Conservation (phyloP, 306 rosid genomes). For the Inga leiocalycina region DNA sequence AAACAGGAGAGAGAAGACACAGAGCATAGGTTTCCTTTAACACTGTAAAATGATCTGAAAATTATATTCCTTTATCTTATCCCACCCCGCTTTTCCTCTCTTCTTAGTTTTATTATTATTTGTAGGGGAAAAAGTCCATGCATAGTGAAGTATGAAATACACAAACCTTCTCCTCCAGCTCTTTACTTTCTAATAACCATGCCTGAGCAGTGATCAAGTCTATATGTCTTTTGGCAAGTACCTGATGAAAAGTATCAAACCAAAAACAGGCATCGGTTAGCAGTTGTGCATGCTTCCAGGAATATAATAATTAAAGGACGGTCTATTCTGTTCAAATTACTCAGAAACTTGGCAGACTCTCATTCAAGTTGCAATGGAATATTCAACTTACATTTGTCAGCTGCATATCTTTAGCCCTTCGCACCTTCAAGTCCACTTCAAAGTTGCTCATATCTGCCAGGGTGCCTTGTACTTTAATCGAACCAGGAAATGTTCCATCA, state of each 20-base stretch:
- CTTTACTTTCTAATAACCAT: slow-evolving; percentile 75
- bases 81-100: not conserved
- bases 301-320: slow-evolving; percentile 17
- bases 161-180: slow-evolving; percentile 84
- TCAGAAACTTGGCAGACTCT: not conserved
- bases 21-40: not conserved
- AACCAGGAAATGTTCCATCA: slow-evolving; percentile 69
- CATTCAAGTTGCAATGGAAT: no score
- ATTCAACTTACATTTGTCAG: slow-evolving; percentile 59
- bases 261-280: slow-evolving; percentile 25
- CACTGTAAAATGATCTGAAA: not conserved
- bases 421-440: slow-evolving; percentile 60
- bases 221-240: slow-evolving; percentile 80
- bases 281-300: slow-evolving; percentile 24
- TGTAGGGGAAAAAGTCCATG: not conserved
- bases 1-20: slow-evolving; percentile 8
- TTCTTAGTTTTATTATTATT: not conserved
- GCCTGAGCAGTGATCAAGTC: slow-evolving; percentile 74
- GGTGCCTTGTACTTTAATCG: slow-evolving; percentile 65
- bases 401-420: slow-evolving; percentile 73
- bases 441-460: slow-evolving; percentile 72
- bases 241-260: slow-evolving; percentile 50
- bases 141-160: slow-evolving; percentile 10
- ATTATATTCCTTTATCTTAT: slow-evolving; percentile 6
- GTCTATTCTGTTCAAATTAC: not conserved